These are phyloP conservation scores for Phytophthora sp. DNA, from an alignment of 352 stramenopile species.

Conservation along the genomic window DNA sequence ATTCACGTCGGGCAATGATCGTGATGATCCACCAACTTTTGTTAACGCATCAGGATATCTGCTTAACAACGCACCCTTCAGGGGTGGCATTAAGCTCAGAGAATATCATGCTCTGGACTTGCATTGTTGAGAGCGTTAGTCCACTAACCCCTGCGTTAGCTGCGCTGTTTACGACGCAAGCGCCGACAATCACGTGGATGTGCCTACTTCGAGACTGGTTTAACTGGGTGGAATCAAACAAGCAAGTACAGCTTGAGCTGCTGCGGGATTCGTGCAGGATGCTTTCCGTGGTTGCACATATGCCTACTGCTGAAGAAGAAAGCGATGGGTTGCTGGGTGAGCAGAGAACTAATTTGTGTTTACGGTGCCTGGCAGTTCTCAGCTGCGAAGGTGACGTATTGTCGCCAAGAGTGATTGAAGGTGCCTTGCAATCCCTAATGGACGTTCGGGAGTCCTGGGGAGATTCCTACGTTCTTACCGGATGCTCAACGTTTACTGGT, in stretches of 20 bases:
- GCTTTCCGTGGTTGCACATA: constrained; percentile 24
- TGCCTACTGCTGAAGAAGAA: constrained; percentile 10
- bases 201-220: constrained; percentile 34
- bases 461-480: constrained; percentile 36
- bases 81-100: constrained; percentile 12
- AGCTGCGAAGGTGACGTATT: constrained; percentile 5
- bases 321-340: neutral
- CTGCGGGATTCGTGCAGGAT: constrained; percentile 32
- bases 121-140: constrained; percentile 29
- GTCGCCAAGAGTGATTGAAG: constrained; percentile 20
- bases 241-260: constrained; percentile 5
- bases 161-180: constrained; percentile 22
- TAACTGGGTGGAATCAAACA: constrained; percentile 4
- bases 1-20: constrained; percentile 19
- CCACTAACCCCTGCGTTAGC: constrained; percentile 20
- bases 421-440: constrained; percentile 34
- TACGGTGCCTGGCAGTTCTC: constrained; percentile 18
- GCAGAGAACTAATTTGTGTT: constrained; percentile 19
- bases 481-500: constrained; percentile 24
- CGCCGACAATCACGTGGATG: constrained; percentile 16
- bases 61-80: neutral
- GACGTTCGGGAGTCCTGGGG: constrained; percentile 34
- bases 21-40: constrained; percentile 31
- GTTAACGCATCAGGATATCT: constrained; percentile 11
- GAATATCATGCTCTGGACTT: constrained; percentile 41